Base-by-base conservation (phyloP, 768 basidiomycete species). In the Strobilomyces confusus region DNA sequence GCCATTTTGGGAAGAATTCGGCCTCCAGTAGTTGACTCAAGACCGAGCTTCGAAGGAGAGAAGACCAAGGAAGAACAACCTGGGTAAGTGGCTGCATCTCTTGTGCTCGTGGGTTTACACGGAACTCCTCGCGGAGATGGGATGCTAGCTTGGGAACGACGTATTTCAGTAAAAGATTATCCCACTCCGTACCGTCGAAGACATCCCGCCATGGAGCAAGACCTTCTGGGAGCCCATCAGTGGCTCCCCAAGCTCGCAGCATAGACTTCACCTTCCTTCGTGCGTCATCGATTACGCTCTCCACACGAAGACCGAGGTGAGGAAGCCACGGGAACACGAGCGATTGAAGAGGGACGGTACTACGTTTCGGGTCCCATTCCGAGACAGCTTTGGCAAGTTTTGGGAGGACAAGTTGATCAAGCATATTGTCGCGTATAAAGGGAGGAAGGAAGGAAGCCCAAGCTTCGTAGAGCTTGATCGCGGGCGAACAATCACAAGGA, bases 261-360 rank as follows among this genome's bases (percentile, higher is more conserved):
- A 91, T 69, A 46, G 78, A 80, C 70, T 91, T 89, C 52, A 98
- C 76, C 65, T 95, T 92, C 61, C 95, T 78, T 63, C 84, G 84
- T 14, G 93, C 89, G 57, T 95, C 92, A 13, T 84, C 89, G 12
- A 98, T 70, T n/a, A 98, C 75, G 23, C 84, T 84, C 47, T 98
- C 93, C 56, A 92, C 72, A 48, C 94, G 75, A 30, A 88, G 70
- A 5, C 92, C 95, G 4, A 95, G 80, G 63, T 93, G 80, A 5
- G 94, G 92, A 43, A 99, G 72, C 97, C 97, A 99, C 9, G 97
- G 97, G 68, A 98, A 95, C 1, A 99, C 84, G 44, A 99, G 78
- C 1, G 80, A 75, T 44, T 88, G 90, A 45, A 98, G 69, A 1
- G 90, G 71, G 1, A 81, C 77, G 3, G 73, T 73, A 52, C 75